Percentiles rank a stretch among this genome's conserved stretches.
Conservation (phyloP, 345 rosid genomes). For the Toxicodendron radicans region DNA sequence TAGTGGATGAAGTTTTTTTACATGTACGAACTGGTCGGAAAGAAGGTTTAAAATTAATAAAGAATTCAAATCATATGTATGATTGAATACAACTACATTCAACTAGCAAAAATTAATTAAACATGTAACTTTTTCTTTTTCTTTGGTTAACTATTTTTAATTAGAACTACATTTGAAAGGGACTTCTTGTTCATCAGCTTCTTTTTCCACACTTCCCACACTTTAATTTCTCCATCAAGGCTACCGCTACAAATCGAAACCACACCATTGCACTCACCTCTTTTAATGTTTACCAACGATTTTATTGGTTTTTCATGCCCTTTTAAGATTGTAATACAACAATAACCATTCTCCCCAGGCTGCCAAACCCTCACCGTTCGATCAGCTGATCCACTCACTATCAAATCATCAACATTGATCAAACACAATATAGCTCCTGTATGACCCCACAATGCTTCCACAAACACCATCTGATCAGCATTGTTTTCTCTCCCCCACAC, state of each 20-base stretch:
- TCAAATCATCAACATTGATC: slow-evolving; percentile 27
- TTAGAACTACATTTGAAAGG: neutral
- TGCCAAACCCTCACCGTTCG: slow-evolving; percentile 49
- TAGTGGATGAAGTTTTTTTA: slow-evolving; percentile 13
- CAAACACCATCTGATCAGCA: slow-evolving; percentile 26
- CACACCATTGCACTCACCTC: slow-evolving; percentile 8
- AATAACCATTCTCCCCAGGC: slow-evolving; percentile 28
- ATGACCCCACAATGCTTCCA: slow-evolving; percentile 42
- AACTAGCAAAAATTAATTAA: neutral
- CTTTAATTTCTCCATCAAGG: slow-evolving; percentile 49
- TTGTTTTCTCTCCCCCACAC: slow-evolving; percentile 40
- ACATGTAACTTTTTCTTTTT: neutral
- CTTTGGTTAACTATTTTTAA: neutral
- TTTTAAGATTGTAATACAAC: slow-evolving; percentile 35
- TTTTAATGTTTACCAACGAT: slow-evolving; percentile 33
- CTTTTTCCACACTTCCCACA: slow-evolving; percentile 33
- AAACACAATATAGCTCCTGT: slow-evolving; percentile 42
- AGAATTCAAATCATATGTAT: slow-evolving; percentile 1
- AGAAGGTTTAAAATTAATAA: neutral
- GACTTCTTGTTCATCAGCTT: neutral
- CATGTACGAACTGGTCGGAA: neutral
- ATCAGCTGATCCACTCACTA: slow-evolving; percentile 52
- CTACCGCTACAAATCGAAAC: slow-evolving; percentile 43
- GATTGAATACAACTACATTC: neutral
- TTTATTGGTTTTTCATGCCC: slow-evolving; percentile 54